Base-by-base conservation (phyloP, 768 basidiomycete genomes). In the Ephemerocybe angulata region DNA sequence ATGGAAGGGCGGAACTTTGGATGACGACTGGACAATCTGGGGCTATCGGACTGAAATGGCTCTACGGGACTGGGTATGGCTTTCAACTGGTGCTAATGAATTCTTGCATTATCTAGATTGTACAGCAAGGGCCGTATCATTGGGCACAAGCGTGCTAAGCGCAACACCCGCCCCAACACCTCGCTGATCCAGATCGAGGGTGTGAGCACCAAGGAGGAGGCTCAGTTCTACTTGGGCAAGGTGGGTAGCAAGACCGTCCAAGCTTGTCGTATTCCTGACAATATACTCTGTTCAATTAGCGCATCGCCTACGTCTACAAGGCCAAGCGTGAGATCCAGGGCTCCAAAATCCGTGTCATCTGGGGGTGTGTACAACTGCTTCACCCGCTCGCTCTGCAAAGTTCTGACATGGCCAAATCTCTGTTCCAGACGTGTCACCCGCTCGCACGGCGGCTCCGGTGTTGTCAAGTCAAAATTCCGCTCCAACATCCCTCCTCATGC, bases 191-290 rank as follows among this genome's bases (percentile, higher is more conserved):
- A 96, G 76, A 92, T 99, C 70, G 97, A 99, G 79, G 96, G 96
- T 68, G 94, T 98, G 54, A 84, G 85, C 60, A 87, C 77, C 66
- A 91, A 94, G 76, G 85, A 96, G 77, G 94, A 96, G 68, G 92
- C 95, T 37, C 88, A 93, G 71, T 96, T 94, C 76, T 99, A 99
- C 83, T 85, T 98, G 59, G 97, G 97, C 70, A 99, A 99, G 89
- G 93, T 97, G 63, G 64, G 83, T 67, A 24, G 24, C 33, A 13
- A 12, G 47, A 51, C 33, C 15, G 17, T 37, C 52, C 17, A 21
- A 31, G 29, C 31, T 19, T 21, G 59, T 17, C 4, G 44, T 46
- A 30, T 44, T 29, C 25, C 30, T 57, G 30, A 33, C 19, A 24
- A 40, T 57, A 37, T 41, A 50, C 31, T 24, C 46, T 43, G 47